Evolutionary conservation across 2,329 filamentous ascomycete genomes (phyloP).

Genomic region (Nannizziopsis arthrosporioides): DNA sequence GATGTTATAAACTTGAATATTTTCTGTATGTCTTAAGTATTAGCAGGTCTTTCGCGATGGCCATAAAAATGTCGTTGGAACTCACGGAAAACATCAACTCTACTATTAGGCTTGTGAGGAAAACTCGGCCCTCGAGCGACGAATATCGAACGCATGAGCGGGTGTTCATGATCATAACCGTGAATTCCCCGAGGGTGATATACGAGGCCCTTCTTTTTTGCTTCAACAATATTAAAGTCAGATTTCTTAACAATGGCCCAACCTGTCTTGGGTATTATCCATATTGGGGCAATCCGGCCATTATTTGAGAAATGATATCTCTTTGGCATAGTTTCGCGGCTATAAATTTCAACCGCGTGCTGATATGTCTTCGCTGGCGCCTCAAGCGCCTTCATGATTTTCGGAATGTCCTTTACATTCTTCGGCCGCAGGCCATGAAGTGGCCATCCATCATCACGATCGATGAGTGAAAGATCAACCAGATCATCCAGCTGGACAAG

Average conservation of each 20-base stretch:
- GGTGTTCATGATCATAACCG: conserved; percentile 89
- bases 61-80: conserved; percentile 18
- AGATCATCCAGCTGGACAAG: conserved; percentile 85
- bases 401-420: conserved; percentile 51
- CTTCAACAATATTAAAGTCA: conserved; percentile 64
- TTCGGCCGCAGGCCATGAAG: conserved; percentile 78
- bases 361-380: conserved; percentile 44
- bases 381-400: conserved; percentile 50
- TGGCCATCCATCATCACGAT: conserved; percentile 88
- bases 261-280: conserved; percentile 83
- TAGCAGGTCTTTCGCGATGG: background rate
- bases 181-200: conserved; percentile 81
- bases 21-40: conserved; percentile 48
- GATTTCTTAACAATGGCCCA: conserved; percentile 79
- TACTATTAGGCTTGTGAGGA: conserved; percentile 69
- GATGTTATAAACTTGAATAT: conserved; percentile 89
- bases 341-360: conserved; percentile 68
- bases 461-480: conserved; percentile 63
- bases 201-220: conserved; percentile 48
- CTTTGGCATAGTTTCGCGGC: conserved; percentile 76
- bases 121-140: conserved; percentile 86
- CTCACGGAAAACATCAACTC: conserved; percentile 71
- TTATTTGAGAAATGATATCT: conserved; percentile 86
- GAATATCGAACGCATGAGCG: conserved; percentile 93
- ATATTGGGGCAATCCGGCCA: conserved; percentile 80